Conservation (phyloP, 2,329 filamentous ascomycete species). For the Fusarium sulawesiense region DNA sequence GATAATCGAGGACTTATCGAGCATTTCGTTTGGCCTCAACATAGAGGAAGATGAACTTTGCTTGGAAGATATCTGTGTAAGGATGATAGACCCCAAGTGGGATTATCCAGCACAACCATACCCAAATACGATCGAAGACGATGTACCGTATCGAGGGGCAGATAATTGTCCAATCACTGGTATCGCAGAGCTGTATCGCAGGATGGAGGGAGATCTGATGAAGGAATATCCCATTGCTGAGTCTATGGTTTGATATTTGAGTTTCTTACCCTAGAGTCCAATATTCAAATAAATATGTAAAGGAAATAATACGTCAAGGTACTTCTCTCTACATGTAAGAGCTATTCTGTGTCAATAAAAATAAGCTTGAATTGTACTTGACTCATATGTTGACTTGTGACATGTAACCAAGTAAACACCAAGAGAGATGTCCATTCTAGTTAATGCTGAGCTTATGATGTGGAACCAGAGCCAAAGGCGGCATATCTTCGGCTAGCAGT, state of each 20-base stretch:
- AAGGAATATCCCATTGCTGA: conserved; percentile 17
- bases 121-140: background rate
- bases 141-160: conserved; percentile 7
- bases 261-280: background rate
- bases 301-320: background rate
- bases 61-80: background rate
- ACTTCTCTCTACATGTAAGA: background rate
- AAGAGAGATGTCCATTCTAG: background rate
- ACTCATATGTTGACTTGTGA: background rate
- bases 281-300: background rate
- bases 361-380: background rate
- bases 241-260: background rate
- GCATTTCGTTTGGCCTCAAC: conserved; percentile 3
- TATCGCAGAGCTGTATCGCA: conserved; percentile 18
- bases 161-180: background rate
- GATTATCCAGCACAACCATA: conserved; percentile 18
- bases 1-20: conserved; percentile 6
- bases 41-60: conserved; percentile 1
- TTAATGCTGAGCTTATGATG: background rate
- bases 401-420: background rate
- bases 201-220: conserved; percentile 23
- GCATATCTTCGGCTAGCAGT: conserved; percentile 29
- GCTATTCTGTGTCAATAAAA: background rate
- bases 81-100: conserved; percentile 26
- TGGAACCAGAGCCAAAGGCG: background rate